Percentiles rank a stretch among this genome's conserved stretches.
Conservation (phyloP, 2,329 filamentous ascomycete species). For the Curvularia verruculosa region DNA sequence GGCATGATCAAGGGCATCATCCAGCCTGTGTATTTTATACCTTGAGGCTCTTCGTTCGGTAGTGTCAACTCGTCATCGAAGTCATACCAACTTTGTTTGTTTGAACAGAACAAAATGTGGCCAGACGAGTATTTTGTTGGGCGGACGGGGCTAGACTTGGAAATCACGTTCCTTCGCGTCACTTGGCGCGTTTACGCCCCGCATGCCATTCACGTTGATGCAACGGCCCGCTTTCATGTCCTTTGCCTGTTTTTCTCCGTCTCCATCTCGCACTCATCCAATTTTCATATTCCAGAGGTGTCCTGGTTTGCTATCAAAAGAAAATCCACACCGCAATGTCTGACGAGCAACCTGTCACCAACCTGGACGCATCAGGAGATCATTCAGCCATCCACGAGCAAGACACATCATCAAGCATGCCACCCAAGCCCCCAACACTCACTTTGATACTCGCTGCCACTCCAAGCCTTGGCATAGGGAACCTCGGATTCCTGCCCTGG, state of each 20-base stretch:
- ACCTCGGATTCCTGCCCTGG: conserved; percentile 82
- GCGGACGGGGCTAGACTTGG: background rate
- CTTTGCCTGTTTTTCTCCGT: background rate
- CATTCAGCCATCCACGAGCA: conserved; percentile 1
- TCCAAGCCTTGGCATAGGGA: conserved; percentile 87
- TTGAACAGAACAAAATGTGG: background rate
- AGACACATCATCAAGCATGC: conserved; percentile 19
- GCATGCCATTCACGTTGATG: conserved; percentile 13
- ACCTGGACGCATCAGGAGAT: conserved; percentile 1
- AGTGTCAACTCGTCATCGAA: conserved; percentile 17
- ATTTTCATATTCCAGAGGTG: background rate
- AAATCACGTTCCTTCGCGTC: conserved; percentile 35
- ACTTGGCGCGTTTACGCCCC: conserved; percentile 25
- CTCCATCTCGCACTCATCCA: background rate
- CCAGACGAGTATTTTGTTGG: background rate
- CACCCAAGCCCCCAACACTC: conserved; percentile 60
- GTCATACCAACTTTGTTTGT: background rate
- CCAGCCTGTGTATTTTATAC: conserved; percentile 32
- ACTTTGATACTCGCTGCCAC: conserved; percentile 96
- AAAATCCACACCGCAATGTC: conserved; percentile 15
- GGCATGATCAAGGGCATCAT: conserved; percentile 18
- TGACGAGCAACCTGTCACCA: conserved; percentile 5
- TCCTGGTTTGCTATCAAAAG: background rate
- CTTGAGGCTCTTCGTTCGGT: conserved; percentile 12
- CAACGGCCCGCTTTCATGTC: conserved; percentile 1